Base-by-base conservation (phyloP, 2,329 filamentous ascomycete genomes). In the Fusarium guadeloupense region DNA sequence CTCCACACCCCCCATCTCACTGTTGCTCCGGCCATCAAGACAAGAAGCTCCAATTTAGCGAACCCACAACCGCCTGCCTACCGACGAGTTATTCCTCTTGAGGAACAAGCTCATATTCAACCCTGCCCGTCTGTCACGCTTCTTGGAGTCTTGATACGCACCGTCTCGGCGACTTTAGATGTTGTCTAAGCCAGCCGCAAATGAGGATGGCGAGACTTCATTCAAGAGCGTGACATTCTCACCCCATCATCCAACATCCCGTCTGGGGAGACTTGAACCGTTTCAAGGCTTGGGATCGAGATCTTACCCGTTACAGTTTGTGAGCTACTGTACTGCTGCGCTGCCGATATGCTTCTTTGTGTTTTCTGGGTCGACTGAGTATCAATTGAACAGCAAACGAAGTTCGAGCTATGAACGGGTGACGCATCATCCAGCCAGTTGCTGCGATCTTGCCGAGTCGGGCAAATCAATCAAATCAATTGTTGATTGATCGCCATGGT, bases 231-330 rank as follows among this genome's bases (percentile, higher is more conserved):
- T 45, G 44, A 45, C 48, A 56, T 50, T 59, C 55, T 64, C 64
- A 64, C 56, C 43, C 40, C 50, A 58, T 58, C 33, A 43, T 40
- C 16, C 26, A 45, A 8, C 34, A 9, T 41, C 38, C 28, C 42
- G 50, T 55, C 25, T 30, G 35, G 40, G 13, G 26, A 56, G 47
- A 38, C 53, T 51, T 35, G 16, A 39, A 64, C 60, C 40, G 60
- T 62, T 66, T 64, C 54, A 67, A 50, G 47, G 49, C 56, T 56
- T 60, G 58, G 65, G 65, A 71, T 71, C 68, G 69, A 71, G 69
- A 71, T 71, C 67, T 65, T 55, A 38, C 45, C 59, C 53, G 35
- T 47, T 64, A 49, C 41, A 55, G 54, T 55, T 38, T 42, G 47
- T 44, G 37, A 57, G 52, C 45, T 61, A 40, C 51, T 62, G 47